A percentile compares a stretch with the other conserved stretches of the same genome.
Conservation (phyloP, 371 early-diverging fungal species). For the Haplosporangium sp. region DNA sequence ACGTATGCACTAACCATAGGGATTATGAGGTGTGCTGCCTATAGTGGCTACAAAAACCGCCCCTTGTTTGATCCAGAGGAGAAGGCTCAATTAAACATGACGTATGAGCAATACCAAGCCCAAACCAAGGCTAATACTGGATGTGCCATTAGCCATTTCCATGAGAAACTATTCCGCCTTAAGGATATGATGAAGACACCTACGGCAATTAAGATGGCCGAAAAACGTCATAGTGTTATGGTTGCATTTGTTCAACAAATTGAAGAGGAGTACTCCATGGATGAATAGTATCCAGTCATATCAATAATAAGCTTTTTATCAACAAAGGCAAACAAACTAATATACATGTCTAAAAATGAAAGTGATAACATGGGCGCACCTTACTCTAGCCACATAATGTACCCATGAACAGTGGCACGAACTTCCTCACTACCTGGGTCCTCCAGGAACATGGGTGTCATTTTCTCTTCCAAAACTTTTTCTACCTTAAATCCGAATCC, state of each 20-base stretch:
- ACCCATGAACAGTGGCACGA: slow-evolving; percentile 89
- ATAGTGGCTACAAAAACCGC: slow-evolving; percentile 74
- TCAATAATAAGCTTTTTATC: background rate
- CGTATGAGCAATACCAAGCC: slow-evolving; percentile 67
- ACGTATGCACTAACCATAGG: slow-evolving; percentile 45
- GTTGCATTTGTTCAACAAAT: slow-evolving; percentile 63
- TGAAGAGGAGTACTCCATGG: slow-evolving; percentile 61
- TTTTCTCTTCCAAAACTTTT: slow-evolving; percentile 74
- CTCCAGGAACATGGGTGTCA: slow-evolving; percentile 90
- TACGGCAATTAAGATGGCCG: slow-evolving; percentile 64
- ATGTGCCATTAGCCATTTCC: slow-evolving; percentile 76
- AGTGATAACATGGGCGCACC: background rate
- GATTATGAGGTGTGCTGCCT: slow-evolving; percentile 79
- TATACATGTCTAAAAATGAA: slow-evolving; percentile 8
- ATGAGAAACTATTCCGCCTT: slow-evolving; percentile 75
- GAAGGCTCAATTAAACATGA: slow-evolving; percentile 61
- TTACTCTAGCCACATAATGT: slow-evolving; percentile 50
- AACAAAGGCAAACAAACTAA: background rate
- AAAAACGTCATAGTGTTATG: slow-evolving; percentile 67
- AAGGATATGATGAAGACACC: slow-evolving; percentile 71
- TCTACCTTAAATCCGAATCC: slow-evolving; percentile 81
- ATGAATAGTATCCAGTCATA: slow-evolving; percentile 22
- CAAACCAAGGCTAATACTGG: slow-evolving; percentile 60
- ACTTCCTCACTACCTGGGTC: slow-evolving; percentile 87
- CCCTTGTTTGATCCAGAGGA: slow-evolving; percentile 70